Conservation (phyloP, 805 yeast genomes). For the Teunomyces barrocoloradensis region DNA sequence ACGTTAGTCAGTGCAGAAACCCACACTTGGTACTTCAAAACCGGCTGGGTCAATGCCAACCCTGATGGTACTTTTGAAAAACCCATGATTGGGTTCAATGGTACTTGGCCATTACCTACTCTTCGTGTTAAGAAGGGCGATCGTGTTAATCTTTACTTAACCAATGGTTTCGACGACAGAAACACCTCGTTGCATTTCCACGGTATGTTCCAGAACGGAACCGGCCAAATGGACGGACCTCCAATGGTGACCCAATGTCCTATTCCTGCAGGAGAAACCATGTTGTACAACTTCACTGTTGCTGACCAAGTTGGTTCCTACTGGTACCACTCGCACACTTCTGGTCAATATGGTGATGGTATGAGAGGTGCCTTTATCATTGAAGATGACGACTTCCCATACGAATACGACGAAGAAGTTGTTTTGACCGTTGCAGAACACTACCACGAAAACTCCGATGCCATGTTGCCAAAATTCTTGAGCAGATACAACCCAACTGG, state of each 20-base stretch:
- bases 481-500: slow-evolving; percentile 88
- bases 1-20: slow-evolving; percentile 38
- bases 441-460: slow-evolving; percentile 69
- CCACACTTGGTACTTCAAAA: slow-evolving; percentile 62
- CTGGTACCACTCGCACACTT: slow-evolving; percentile 97
- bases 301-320: slow-evolving; percentile 81
- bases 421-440: slow-evolving; percentile 74
- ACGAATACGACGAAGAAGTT: slow-evolving; percentile 78
- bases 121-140: slow-evolving; percentile 78
- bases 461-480: slow-evolving; percentile 56
- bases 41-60: slow-evolving; percentile 64
- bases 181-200: slow-evolving; percentile 89
- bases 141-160: slow-evolving; percentile 65
- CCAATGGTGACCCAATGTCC: slow-evolving; percentile 89
- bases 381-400: slow-evolving; percentile 65
- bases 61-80: slow-evolving; percentile 64
- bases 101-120: slow-evolving; percentile 85
- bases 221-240: slow-evolving; percentile 88
- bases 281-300: slow-evolving; percentile 85
- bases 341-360: slow-evolving; percentile 93
- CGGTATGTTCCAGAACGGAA: slow-evolving; percentile 80
- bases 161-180: slow-evolving; percentile 66
- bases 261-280: slow-evolving; percentile 71
- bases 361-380: slow-evolving; percentile 78
- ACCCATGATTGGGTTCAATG: slow-evolving; percentile 64